Percentiles rank a stretch among this genome's conserved stretches.
Conservation (phyloP, 23 red algal species). For the Gracilaria domingensis region DNA sequence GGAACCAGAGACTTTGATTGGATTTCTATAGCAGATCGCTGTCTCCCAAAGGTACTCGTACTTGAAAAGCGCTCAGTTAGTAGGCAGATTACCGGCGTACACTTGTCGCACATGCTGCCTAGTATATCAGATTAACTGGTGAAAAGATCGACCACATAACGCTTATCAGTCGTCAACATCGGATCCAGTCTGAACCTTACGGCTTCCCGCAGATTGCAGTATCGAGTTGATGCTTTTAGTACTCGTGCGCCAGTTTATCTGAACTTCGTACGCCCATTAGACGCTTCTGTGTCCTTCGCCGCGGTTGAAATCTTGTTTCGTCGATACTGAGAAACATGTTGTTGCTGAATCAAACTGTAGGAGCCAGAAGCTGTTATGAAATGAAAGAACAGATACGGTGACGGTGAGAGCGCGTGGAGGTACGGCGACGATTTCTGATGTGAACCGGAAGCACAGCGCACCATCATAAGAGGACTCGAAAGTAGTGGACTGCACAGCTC, state of each 20-base stretch:
- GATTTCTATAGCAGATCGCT: constrained; percentile 83
- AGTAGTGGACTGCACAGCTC: too few relatives aligned
- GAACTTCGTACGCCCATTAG: constrained; percentile 85
- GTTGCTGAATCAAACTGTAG: background rate
- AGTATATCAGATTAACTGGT: constrained; percentile 96
- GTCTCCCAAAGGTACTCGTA: constrained; percentile 98
- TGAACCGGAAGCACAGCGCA: too few relatives aligned
- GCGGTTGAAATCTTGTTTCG: constrained; percentile 90
- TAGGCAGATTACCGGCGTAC: constrained; percentile 87
- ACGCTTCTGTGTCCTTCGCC: constrained; percentile 53
- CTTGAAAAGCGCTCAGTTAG: constrained; percentile 95
- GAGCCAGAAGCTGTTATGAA: too few relatives aligned
- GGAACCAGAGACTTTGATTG: constrained; percentile 87
- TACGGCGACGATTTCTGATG: too few relatives aligned
- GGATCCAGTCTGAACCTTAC: constrained; percentile 90
- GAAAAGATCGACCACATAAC: constrained; percentile 97
- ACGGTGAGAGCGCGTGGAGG: too few relatives aligned
- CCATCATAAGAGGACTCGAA: too few relatives aligned
- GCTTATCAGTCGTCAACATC: constrained; percentile 91
- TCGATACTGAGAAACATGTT: constrained; percentile 93
- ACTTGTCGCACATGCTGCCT: constrained; percentile 95
- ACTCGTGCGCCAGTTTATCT: constrained; percentile 76
- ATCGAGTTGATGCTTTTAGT: constrained; percentile 66
- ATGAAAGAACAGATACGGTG: too few relatives aligned
- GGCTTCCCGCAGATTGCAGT: constrained; percentile 85